Base-by-base conservation (phyloP, 371 early-diverging fungal genomes). In the Rhizopus delemar region DNA sequence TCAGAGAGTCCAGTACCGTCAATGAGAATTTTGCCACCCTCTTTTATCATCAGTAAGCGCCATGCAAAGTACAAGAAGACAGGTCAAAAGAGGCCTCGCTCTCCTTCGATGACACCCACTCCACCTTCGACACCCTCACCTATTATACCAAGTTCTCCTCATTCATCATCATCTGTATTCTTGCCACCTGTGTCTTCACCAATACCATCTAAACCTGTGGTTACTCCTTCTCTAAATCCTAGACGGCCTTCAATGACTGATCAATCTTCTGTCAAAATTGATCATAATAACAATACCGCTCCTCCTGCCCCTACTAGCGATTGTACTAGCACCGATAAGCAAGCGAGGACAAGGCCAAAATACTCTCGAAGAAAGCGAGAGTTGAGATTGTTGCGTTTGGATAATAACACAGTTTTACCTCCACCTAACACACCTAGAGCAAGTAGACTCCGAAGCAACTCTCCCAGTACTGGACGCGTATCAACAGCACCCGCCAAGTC, bases 81-180 rank as follows among this genome's bases (percentile, higher is more conserved):
- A n/a, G n/a, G 13, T 13, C n/a, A 43, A 43, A 43, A 43, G 5
- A n/a, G 11, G 2, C n/a, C 6, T 43, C 43, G 13, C 12, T 32
- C 38, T 9, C 3, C 12, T 29, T 16, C n/a, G 36, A 28, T 5
- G 32, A 4, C 54, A 5, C 49, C 51, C 32, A 49, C 41, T n/a
- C 15, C 33, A 13, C 6, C 46, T 5, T 34, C 51, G 22, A 53
- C 53, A 28, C 53, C 60, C 28, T 34, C 46, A 0, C 56, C 56
- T 12, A 53, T 13, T 41, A 16, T n/a, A 4, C 36, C 29, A 8
- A 52, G 35, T 13, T 4, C 15, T 8, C n/a, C 50, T 22, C 22
- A 22, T 22, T 5, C 32, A 12, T 5, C 41, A 16, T 8, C 13
- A 41, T 12, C 41, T 28, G 29, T 38, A 31, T 8, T 29, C n/a